Conservation (phyloP, 306 rosid genomes). For the Prunus mongolica region DNA sequence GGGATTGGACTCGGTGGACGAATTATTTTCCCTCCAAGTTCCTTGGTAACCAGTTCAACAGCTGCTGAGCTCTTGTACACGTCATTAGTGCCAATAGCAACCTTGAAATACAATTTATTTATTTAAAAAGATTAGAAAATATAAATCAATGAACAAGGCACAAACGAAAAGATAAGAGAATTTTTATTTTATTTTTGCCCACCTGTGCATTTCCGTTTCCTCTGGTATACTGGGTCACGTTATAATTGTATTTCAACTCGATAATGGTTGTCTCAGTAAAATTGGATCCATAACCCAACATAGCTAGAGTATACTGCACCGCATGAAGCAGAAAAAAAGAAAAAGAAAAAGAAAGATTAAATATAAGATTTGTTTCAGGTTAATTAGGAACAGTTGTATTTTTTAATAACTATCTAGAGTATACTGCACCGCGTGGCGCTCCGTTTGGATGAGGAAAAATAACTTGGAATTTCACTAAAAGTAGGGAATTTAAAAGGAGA, state of each 20-base stretch:
- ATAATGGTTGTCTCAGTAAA: not conserved
- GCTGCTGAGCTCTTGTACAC: conserved; percentile 14
- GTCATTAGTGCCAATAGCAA: conserved; percentile 19
- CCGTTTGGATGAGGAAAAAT: too few species aligned
- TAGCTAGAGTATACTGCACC: not conserved
- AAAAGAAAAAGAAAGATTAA: not conserved
- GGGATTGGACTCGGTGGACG: not conserved
- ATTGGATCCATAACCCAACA: conserved; percentile 9
- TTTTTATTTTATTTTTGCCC: not conserved
- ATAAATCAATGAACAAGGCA: not conserved
- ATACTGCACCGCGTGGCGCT: too few species aligned
- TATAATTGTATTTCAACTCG: conserved; percentile 13
- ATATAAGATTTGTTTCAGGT: not conserved
- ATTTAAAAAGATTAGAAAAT: not conserved
- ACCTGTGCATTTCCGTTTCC: conserved; percentile 23
- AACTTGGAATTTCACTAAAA: too few species aligned
- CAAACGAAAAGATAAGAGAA: not conserved
- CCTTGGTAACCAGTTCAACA: not conserved
- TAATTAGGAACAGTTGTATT: too few species aligned
- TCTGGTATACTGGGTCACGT: not conserved
- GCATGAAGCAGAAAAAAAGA: not conserved
- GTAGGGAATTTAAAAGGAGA: too few species aligned
- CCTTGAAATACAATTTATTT: not conserved
- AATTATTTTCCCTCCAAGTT: conserved; percentile 10
- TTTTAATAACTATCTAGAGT: too few species aligned